These are phyloP conservation scores for Apiotrichum gamsii DNA, from an alignment of 1,284 basidiomycete species.

Conservation along the genomic window DNA sequence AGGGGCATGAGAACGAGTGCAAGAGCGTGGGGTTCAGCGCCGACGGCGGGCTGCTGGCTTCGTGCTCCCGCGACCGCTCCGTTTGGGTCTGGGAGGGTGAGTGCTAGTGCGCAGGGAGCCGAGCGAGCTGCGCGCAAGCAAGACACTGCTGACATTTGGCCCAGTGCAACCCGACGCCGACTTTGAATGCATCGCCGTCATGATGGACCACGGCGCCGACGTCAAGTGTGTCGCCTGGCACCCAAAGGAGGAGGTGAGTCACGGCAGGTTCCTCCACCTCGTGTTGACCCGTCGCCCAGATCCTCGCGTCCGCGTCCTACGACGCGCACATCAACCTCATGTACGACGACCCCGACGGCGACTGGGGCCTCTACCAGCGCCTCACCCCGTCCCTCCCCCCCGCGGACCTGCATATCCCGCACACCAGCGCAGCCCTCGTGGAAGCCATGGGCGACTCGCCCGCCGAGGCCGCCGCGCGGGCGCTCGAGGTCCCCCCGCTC, in stretches of 20 bases:
- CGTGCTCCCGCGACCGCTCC: constrained; percentile 90
- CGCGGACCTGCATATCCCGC: constrained; percentile 19
- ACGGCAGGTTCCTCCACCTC: background rate
- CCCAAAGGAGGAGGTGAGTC: constrained; percentile 78
- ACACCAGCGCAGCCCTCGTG: constrained; percentile 1
- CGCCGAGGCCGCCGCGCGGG: constrained; percentile 25
- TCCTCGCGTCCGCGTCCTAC: constrained; percentile 93
- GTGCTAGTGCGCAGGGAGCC: constrained; percentile 21
- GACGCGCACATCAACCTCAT: constrained; percentile 95
- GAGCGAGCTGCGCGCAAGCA: background rate
- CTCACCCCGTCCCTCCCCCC: constrained; percentile 66
- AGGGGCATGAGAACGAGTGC: constrained; percentile 97
- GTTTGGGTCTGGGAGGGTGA: constrained; percentile 99
- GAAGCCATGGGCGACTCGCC: constrained; percentile 11
- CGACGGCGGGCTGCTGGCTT: constrained; percentile 75
- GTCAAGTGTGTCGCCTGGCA: constrained; percentile 96
- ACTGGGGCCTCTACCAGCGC: constrained; percentile 85
- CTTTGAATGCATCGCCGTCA: constrained; percentile 88
- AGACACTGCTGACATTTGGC: constrained; percentile 1
- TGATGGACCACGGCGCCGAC: constrained; percentile 97
- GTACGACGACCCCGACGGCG: constrained; percentile 86
- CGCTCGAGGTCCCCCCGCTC: constrained; percentile 38
- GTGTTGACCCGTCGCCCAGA: too few species aligned
- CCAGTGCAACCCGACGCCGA: constrained; percentile 83
- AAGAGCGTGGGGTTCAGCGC: constrained; percentile 84